A percentile compares a stretch with the other conserved stretches of the same genome.
Conservation (phyloP, 106 monocot species). For the Triglochin maritima region DNA sequence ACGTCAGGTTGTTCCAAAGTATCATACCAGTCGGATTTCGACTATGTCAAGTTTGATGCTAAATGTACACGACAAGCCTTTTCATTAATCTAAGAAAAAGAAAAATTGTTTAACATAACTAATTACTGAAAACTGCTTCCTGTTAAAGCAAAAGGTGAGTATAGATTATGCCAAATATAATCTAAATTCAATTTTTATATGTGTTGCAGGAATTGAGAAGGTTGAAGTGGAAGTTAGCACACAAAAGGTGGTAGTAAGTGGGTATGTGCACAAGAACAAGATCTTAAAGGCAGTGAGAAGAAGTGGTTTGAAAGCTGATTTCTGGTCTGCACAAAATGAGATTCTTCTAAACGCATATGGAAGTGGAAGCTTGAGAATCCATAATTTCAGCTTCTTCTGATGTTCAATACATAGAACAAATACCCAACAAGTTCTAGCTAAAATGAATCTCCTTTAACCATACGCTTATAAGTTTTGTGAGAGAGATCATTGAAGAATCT, state of each 20-base stretch:
- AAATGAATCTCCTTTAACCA: no score
- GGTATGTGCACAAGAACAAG: conserved; percentile 74
- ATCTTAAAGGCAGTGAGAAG: conserved; percentile 69
- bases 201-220: conserved; percentile 69
- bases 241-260: conserved; percentile 77
- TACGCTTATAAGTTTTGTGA: background rate
- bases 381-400: conserved; percentile 75
- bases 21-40: no score
- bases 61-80: no score
- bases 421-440: background rate
- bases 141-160: no score
- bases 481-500: background rate
- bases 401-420: background rate
- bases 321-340: conserved; percentile 87
- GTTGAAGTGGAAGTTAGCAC: conserved; percentile 78
- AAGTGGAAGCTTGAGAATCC: conserved; percentile 51
- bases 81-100: no score
- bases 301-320: conserved; percentile 67
- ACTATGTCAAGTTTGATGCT: no score
- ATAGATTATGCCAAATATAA: background rate
- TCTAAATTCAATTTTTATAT: conserved; percentile 1
- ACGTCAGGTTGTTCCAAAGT: no score
- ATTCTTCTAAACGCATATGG: conserved; percentile 71
- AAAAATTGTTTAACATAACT: no score
- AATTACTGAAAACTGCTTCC: no score